A percentile compares a stretch with the other conserved stretches of the same genome.
Conservation (phyloP, 768 basidiomycete species). For the Amanita subjunquillea region DNA sequence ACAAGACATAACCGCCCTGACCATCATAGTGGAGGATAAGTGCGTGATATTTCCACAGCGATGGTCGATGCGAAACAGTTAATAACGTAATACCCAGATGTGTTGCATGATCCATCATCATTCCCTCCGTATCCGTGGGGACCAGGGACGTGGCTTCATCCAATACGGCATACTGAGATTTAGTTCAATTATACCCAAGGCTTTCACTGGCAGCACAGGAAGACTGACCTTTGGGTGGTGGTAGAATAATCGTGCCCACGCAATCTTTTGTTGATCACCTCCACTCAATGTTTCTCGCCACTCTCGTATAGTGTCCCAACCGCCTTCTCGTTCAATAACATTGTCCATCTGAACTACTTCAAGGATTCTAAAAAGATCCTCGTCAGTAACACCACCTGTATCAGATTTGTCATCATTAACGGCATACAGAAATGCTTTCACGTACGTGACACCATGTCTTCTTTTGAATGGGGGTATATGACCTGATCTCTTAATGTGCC, state of each 20-base stretch:
- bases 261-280: slow-evolving; percentile 94
- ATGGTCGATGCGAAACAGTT: slow-evolving; percentile 92
- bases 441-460: slow-evolving; percentile 71
- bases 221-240: slow-evolving; percentile 74
- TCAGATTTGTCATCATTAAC: neutral
- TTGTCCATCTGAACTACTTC: slow-evolving; percentile 73
- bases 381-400: slow-evolving; percentile 63
- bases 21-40: slow-evolving; percentile 90
- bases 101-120: slow-evolving; percentile 92
- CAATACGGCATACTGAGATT: slow-evolving; percentile 77
- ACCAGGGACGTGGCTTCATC: slow-evolving; percentile 97
- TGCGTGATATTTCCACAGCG: slow-evolving; percentile 87
- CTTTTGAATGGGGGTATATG: slow-evolving; percentile 84
- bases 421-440: slow-evolving; percentile 6
- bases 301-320: slow-evolving; percentile 83
- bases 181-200: slow-evolving; percentile 3
- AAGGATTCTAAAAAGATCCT: slow-evolving; percentile 62
- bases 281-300: slow-evolving; percentile 93
- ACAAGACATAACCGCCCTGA: slow-evolving; percentile 94
- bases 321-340: slow-evolving; percentile 92
- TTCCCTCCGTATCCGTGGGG: slow-evolving; percentile 83
- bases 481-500: slow-evolving; percentile 95
- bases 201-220: neutral
- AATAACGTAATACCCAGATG: slow-evolving; percentile 82
- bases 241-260: slow-evolving; percentile 95